phyloP scores from a whole-genome alignment of 345 rosid genomes.

The Aethionema arabicum region DNA sequence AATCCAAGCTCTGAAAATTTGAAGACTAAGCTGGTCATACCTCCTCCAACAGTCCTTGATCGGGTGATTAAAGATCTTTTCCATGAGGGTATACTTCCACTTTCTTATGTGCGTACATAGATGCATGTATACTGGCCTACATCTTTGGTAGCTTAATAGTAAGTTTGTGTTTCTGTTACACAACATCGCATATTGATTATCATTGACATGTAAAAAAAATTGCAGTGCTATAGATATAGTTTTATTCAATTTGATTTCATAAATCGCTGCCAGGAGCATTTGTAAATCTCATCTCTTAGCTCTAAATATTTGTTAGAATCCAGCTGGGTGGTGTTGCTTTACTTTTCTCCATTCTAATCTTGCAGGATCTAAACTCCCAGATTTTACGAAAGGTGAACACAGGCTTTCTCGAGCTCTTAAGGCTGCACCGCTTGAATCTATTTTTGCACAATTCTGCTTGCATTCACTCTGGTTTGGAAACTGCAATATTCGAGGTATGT shows the following conservation, averaged over 20 bases:
- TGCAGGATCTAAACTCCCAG: conserved; percentile 55
- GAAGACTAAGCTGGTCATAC: conserved; percentile 73
- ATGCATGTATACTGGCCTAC: conserved; percentile 20
- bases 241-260: conserved; percentile 8
- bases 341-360: conserved; percentile 27
- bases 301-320: conserved; percentile 1
- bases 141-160: conserved; percentile 15
- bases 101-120: conserved; percentile 10
- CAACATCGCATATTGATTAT: conserved; percentile 14
- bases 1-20: conserved; percentile 61
- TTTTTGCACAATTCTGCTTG: conserved; percentile 84
- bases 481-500: conserved; percentile 92
- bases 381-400: conserved; percentile 56
- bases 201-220: background rate
- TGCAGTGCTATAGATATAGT: background rate
- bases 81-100: conserved; percentile 58
- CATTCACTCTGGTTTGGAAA: conserved; percentile 86
- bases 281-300: conserved; percentile 2
- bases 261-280: background rate
- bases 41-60: conserved; percentile 83
- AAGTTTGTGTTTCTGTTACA: conserved; percentile 13
- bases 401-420: conserved; percentile 77
- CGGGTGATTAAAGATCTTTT: conserved; percentile 93
- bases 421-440: conserved; percentile 80
- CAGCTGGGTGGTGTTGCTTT: conserved; percentile 20